Percentiles rank a stretch among this genome's conserved stretches.
phyloP scores from a whole-genome alignment of 805 yeast genomes.

The Kregervanrija fluxuum region DNA sequence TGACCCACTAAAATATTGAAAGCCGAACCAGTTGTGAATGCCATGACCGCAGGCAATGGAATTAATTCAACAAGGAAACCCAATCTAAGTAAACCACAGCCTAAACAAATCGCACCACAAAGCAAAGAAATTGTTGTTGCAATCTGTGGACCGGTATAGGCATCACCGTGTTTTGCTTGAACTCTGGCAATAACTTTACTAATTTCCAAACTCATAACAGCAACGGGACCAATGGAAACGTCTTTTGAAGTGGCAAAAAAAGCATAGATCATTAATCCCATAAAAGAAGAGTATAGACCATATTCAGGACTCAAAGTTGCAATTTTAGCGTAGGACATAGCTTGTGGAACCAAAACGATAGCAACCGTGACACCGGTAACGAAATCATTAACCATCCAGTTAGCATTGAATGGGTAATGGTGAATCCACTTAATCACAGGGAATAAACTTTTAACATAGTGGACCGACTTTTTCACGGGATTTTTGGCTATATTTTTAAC shows the following conservation, averaged over 20 bases:
- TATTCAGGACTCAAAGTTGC: constrained; percentile 78
- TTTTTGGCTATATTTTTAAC: constrained; percentile 21
- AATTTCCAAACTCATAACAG: constrained; percentile 87
- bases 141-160: constrained; percentile 56
- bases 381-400: constrained; percentile 75
- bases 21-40: constrained; percentile 94
- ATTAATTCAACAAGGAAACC: constrained; percentile 88
- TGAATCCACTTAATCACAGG: constrained; percentile 82
- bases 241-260: constrained; percentile 93
- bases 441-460: constrained; percentile 58
- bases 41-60: constrained; percentile 86
- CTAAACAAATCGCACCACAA: constrained; percentile 81
- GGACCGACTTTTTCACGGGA: constrained; percentile 33
- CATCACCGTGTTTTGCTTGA: constrained; percentile 31
- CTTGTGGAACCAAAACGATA: constrained; percentile 86
- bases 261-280: constrained; percentile 84
- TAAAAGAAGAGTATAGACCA: constrained; percentile 86
- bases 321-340: constrained; percentile 89
- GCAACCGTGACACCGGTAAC: constrained; percentile 94
- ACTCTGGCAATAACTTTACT: constrained; percentile 70
- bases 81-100: constrained; percentile 71
- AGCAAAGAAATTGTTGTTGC: constrained; percentile 75
- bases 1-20: constrained; percentile 77
- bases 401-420: constrained; percentile 57
- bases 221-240: constrained; percentile 94